Evolutionary conservation across 1,284 basidiomycete species (phyloP).

Genomic region (Inonotus hispidus): DNA sequence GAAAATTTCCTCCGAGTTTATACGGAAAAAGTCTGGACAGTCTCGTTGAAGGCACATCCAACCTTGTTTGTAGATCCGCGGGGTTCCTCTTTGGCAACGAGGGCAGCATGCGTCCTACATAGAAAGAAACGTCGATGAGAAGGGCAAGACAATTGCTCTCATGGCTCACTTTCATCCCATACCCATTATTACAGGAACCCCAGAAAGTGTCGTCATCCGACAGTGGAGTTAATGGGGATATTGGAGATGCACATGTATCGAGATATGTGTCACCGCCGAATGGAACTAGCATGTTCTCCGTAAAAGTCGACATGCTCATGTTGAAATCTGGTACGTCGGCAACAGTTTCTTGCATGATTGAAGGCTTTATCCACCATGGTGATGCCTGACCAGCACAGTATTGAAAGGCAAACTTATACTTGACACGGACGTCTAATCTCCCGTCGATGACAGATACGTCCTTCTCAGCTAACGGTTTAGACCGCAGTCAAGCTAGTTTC

Average conservation of each 20-base stretch:
- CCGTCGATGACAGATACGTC: conserved; percentile 40
- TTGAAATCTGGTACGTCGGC: neutral
- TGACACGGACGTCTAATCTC: conserved; percentile 42
- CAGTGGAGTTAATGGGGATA: too few relatives aligned
- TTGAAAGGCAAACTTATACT: conserved; percentile 75
- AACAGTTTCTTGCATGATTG: neutral
- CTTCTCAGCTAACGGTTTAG: conserved; percentile 55
- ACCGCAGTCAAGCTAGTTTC: neutral
- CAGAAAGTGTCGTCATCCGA: too few relatives aligned
- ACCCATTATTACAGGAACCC: neutral
- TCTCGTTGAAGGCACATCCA: conserved; percentile 60
- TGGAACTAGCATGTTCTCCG: too few relatives aligned
- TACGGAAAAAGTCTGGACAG: conserved; percentile 52
- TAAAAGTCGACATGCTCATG: too few relatives aligned
- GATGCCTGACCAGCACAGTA: conserved; percentile 68
- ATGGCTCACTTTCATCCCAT: neutral
- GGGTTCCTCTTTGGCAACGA: conserved; percentile 34
- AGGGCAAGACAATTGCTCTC: neutral
- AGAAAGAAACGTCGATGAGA: neutral
- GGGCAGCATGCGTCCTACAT: conserved; percentile 22
- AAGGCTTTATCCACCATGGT: conserved; percentile 24
- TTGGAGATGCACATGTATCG: too few relatives aligned
- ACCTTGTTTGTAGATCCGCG: conserved; percentile 45
- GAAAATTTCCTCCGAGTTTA: conserved; percentile 22
- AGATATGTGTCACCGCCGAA: too few relatives aligned